Evolutionary conservation across 192 early-diverging fungal genomes (phyloP), one percentile per base, ranked within the genome.

Genomic region (Coemansia javaensis): DNA sequence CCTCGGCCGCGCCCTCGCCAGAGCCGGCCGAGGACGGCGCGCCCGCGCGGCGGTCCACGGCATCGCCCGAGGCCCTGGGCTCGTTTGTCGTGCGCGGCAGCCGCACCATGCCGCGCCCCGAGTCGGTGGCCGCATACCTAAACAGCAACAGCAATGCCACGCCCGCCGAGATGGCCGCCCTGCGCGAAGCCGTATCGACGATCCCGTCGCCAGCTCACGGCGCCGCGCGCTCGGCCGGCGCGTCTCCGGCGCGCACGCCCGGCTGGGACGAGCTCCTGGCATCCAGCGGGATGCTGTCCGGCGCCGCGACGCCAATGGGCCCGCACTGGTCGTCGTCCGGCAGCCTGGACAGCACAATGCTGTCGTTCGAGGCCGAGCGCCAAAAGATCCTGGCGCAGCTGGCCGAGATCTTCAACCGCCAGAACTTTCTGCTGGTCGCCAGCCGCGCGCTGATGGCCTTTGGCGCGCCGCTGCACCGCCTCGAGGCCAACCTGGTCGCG

Each of bases 371-470:
- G 18, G 53, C 57, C 37, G 69, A 73, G 53, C 51, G 48, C 37
- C 69, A 73, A 30, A 64, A 64, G 31, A 73, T 73, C 42, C 41
- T 75, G 38, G 59, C 63, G 31, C 71, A 85, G 20, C 65, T 88
- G 43, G 81, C 82, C 7, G 80, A 83, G 32, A 88, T 88, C 32
- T 59, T 88, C 16, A 72, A 83, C 46, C 78, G 81, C 11, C 86
- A 88, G 34, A 81, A 83, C 40, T 82, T 82, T 45, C 47, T 88
- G 32, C 62, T 81, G 4, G 61, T 83, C 40, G 54, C 78, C 31
- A 83, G 81, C 39, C 80, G 82, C 40, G 75, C 76, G 11, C 65
- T 88, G 41, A 86, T 88, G 67, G 72, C 70, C 16, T 88, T 83
- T 51, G 85, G 85, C 14, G 75, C 80, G 4, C 85, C 85, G 5